Percentiles rank a stretch among this genome's conserved stretches.
Evolutionary conservation across 768 basidiomycete species (phyloP).

Genomic region (Russula compacta): DNA sequence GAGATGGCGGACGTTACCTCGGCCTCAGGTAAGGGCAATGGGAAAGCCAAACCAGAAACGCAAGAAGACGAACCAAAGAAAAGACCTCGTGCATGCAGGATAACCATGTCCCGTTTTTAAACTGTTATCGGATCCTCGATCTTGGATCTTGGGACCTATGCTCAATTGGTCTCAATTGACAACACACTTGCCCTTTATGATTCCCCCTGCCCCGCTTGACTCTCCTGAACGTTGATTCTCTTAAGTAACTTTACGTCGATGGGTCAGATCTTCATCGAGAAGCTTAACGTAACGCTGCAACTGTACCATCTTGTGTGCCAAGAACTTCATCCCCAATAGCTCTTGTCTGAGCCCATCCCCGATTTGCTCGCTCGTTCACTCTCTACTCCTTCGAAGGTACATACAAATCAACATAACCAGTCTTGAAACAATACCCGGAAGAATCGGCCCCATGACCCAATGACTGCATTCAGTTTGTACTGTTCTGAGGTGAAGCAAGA

Average conservation of each 20-base stretch:
- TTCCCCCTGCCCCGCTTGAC: constrained; percentile 45
- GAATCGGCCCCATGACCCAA: not conserved
- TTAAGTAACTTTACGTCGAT: constrained; percentile 20
- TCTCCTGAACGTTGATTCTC: constrained; percentile 33
- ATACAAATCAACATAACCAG: not conserved
- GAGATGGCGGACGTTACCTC: no score
- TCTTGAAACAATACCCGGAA: not conserved
- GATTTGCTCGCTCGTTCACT: not conserved
- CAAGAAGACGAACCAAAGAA: no score
- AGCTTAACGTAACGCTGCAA: constrained; percentile 13
- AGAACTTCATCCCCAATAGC: not conserved
- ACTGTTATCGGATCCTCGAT: not conserved
- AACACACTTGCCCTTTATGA: constrained; percentile 30
- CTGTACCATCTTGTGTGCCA: not conserved
- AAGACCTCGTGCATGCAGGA: not conserved
- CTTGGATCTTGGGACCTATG: not conserved
- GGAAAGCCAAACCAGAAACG: no score
- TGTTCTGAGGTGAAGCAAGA: not conserved
- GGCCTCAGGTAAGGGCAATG: no score
- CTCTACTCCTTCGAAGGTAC: constrained; percentile 15
- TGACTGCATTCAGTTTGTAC: not conserved
- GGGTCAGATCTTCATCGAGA: not conserved
- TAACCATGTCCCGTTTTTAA: not conserved
- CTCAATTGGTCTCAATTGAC: constrained; percentile 22
- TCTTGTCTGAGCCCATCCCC: not conserved